Conservation (phyloP, 352 stramenopile species). For the Globisporangium polare region DNA sequence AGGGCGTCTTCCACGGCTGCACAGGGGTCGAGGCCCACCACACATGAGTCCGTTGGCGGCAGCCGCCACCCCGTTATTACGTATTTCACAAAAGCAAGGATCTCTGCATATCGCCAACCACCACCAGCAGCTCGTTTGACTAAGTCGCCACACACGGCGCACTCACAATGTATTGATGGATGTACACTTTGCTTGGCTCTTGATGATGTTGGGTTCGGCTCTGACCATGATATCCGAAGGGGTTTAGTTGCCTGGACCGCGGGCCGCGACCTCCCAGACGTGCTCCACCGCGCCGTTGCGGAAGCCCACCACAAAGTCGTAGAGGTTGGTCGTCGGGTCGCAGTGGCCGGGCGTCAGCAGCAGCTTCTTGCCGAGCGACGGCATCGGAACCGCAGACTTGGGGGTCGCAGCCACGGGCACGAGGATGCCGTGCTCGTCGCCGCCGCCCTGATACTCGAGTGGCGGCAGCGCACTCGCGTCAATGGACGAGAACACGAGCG, state of each 20-base stretch:
- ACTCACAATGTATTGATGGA: conserved; percentile 4
- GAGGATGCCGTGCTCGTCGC: conserved; percentile 69
- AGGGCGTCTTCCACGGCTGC: conserved; percentile 5
- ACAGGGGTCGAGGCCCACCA: background rate
- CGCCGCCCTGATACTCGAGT: conserved; percentile 55
- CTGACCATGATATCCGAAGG: background rate
- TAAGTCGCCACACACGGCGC: background rate
- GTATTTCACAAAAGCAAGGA: background rate
- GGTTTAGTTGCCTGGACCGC: conserved; percentile 52
- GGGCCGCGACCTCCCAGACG: conserved; percentile 52
- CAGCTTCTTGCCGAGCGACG: conserved; percentile 46
- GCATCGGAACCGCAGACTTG: conserved; percentile 30
- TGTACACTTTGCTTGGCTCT: conserved; percentile 8
- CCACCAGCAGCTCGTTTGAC: background rate
- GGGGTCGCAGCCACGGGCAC: conserved; percentile 14
- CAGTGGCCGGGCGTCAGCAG: conserved; percentile 64
- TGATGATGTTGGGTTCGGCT: background rate
- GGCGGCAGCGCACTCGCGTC: conserved; percentile 28
- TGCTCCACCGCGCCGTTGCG: conserved; percentile 44
- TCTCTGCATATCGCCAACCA: conserved; percentile 1
- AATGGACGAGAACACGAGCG: conserved; percentile 44
- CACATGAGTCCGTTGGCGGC: background rate
- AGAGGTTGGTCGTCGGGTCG: conserved; percentile 75
- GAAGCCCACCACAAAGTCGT: conserved; percentile 67
- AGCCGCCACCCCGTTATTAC: background rate